phyloP scores from a whole-genome alignment of 1,284 basidiomycete genomes.

The Pisolithus thermaeus region DNA sequence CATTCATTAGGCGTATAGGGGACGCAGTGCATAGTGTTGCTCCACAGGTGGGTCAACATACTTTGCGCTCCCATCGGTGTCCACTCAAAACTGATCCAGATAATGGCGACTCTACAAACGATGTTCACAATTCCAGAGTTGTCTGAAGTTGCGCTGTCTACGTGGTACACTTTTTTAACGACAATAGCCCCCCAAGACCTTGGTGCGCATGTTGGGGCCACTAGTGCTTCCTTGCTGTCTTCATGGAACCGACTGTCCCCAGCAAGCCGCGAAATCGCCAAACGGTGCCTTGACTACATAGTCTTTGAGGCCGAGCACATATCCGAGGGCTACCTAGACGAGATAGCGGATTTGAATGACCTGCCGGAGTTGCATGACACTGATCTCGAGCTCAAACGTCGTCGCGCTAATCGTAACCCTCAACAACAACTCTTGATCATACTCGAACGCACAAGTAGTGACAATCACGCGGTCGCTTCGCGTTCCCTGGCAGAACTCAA shows the following conservation, averaged over 20 bases:
- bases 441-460: constrained; percentile 70
- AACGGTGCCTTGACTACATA: constrained; percentile 63
- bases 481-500: constrained; percentile 80
- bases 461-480: constrained; percentile 77
- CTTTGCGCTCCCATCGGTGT: neutral
- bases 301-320: constrained; percentile 56
- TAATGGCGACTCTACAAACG: constrained; percentile 96
- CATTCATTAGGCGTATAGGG: constrained; percentile 69
- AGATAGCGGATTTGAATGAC: constrained; percentile 71
- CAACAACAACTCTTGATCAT: constrained; percentile 62
- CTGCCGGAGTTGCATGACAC: constrained; percentile 63
- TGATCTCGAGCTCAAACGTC: constrained; percentile 40
- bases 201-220: constrained; percentile 83
- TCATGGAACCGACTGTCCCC: constrained; percentile 69
- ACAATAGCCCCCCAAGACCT: constrained; percentile 70
- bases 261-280: constrained; percentile 50
- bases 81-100: constrained; percentile 40
- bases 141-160: constrained; percentile 72
- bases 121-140: constrained; percentile 72
- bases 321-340: constrained; percentile 52
- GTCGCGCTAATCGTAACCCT: constrained; percentile 49
- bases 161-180: constrained; percentile 79
- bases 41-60: constrained; percentile 61
- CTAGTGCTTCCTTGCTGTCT: constrained; percentile 79
- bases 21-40: constrained; percentile 67